Evolutionary conservation across 768 basidiomycete species (phyloP), one percentile per base, ranked within the genome.

Genomic region (Pisolithus albus): DNA sequence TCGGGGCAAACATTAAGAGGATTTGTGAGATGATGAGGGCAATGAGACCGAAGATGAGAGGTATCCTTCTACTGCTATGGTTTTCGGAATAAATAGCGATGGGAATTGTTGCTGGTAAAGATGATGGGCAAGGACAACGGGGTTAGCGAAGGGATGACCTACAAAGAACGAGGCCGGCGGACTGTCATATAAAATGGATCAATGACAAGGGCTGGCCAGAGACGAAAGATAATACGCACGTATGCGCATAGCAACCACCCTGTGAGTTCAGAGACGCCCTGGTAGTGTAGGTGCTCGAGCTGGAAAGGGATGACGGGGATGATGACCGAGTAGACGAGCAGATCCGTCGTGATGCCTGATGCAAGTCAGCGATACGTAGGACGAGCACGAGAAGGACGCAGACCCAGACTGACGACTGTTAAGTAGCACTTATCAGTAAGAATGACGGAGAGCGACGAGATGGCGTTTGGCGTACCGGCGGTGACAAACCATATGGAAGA

Each of bases 271-370:
- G 81, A 82, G 21, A 81, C 73, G 10, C 65, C 50, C 7, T 61
- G 59, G 51, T 78, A 78, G 0, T 71, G 64, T 44, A 83, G 70
- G 5, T 51, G 61, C 57, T 82, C 75, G 21, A 84, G 74, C 32
- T 80, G 81, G 58, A 83, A 84, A 1, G 83, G 82, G 51, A 83
- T 72, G 28, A 83, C 80, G 8, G 83, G 82, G 30, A 83, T 76
- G 51, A 83, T 78, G 24, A 80, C 70, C 4, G 81, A 79, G 57
- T 83, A 84, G 9, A 80, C 76, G n/a, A 83, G 63, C 1, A 81
- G 58, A 61, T 84, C 83, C 1, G 75, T 76, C 3, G 68, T 68
- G 41, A 72, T 68, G 9, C 72, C 71, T 72, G 24, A 18, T 37
- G 32, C 13, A 37, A 49, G 8, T 38, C 9, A 10, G 37, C 11